A percentile compares a stretch with the other conserved stretches of the same genome.
Conservation (phyloP, 1,284 basidiomycete species). For the Rugiboletus extremiorientalis region DNA sequence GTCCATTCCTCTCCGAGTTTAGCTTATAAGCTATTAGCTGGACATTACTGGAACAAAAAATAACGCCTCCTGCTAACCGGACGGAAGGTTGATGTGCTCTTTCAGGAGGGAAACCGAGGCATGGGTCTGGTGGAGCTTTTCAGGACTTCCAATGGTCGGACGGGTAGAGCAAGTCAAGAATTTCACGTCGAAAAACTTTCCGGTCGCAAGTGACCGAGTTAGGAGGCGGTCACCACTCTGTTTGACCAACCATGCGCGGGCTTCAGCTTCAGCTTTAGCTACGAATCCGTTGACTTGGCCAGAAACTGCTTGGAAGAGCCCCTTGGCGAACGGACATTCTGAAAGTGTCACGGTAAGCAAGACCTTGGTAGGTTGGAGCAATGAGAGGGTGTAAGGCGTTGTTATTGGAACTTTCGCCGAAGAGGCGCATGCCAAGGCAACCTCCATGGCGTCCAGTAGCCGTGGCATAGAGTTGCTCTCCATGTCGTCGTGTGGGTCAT, state of each 20-base stretch:
- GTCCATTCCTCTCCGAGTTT: constrained; percentile 10
- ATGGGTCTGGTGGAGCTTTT: constrained; percentile 9
- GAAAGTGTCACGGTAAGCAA: constrained; percentile 18
- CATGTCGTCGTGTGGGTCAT: too few relatives aligned
- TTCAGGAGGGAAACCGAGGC: constrained; percentile 20
- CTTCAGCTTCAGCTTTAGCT: too few relatives aligned
- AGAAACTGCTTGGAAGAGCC: constrained; percentile 14
- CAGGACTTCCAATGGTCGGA: not conserved
- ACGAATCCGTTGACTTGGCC: not conserved
- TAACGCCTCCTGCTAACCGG: constrained; percentile 7
- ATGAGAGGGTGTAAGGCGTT: not conserved
- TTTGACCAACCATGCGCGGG: constrained; percentile 4
- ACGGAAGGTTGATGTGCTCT: constrained; percentile 9
- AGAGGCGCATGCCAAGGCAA: constrained; percentile 2
- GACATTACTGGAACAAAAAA: not conserved
- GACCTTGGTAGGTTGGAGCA: not conserved
- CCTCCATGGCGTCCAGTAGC: constrained; percentile 10
- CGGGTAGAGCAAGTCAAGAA: constrained; percentile 16
- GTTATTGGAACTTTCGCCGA: not conserved
- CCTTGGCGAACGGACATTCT: constrained; percentile 13
- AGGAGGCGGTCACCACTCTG: constrained; percentile 11
- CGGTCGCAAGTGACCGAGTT: constrained; percentile 21
- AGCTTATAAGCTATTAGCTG: constrained; percentile 12
- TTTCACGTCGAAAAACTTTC: constrained; percentile 19
- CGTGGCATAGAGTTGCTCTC: not conserved